phyloP scores from a whole-genome alignment of 177 flowering plant genomes.

The Telopea speciosissima region DNA sequence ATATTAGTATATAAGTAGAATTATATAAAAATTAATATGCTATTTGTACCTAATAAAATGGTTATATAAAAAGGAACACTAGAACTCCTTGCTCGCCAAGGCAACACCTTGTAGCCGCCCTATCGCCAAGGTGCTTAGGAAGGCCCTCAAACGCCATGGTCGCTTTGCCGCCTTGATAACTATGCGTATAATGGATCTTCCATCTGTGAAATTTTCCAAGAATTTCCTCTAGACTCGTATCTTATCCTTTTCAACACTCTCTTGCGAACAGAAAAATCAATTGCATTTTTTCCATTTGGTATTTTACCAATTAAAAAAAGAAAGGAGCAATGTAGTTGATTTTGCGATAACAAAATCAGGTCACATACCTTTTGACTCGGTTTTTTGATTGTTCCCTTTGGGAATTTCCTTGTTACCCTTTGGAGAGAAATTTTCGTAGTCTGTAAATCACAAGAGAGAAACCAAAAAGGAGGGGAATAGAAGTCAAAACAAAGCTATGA shows the following conservation, averaged over 20 bases:
- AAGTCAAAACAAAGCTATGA: background rate
- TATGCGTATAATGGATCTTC: too few relatives aligned
- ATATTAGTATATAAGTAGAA: too few relatives aligned
- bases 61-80: too few relatives aligned
- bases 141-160: too few relatives aligned
- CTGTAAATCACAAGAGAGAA: slow-evolving; percentile 24
- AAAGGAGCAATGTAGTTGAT: background rate
- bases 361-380: slow-evolving; percentile 65
- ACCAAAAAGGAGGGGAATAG: background rate
- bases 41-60: too few relatives aligned
- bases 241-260: background rate
- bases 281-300: background rate
- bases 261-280: background rate
- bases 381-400: slow-evolving; percentile 50
- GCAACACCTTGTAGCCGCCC: too few relatives aligned
- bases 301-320: background rate
- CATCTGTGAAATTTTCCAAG: too few relatives aligned
- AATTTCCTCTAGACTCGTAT: background rate
- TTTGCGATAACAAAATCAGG: background rate
- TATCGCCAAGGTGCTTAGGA: too few relatives aligned
- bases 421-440: slow-evolving; percentile 76
- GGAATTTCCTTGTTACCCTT: slow-evolving; percentile 73
- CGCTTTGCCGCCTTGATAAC: too few relatives aligned
- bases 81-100: too few relatives aligned
- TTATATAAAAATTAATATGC: too few relatives aligned